phyloP scores from a whole-genome alignment of 1,284 basidiomycete genomes.

The Malassezia furfur region DNA sequence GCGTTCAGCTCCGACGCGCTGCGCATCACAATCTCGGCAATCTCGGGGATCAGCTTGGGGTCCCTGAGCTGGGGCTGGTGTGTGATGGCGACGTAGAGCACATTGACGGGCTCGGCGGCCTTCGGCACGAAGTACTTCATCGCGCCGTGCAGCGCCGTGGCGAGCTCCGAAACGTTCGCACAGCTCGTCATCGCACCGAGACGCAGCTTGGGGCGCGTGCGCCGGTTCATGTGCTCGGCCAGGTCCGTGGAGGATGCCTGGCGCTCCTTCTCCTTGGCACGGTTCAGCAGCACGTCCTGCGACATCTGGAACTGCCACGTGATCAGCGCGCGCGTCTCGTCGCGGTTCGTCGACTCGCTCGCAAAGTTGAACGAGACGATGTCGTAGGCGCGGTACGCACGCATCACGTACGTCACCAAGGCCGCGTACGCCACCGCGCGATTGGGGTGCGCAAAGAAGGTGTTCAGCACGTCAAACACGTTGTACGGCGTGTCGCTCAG shows the following conservation, averaged over 20 bases:
- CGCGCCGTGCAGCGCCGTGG: conserved; percentile 32
- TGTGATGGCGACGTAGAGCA: conserved; percentile 64
- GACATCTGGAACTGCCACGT: conserved; percentile 50
- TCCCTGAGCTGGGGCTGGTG: conserved; percentile 49
- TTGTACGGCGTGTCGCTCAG: conserved; percentile 92
- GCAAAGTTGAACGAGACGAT: conserved; percentile 81
- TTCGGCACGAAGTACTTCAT: conserved; percentile 32
- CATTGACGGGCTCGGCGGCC: conserved; percentile 49
- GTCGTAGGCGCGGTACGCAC: conserved; percentile 90
- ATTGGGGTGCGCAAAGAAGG: conserved; percentile 74
- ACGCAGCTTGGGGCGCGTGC: conserved; percentile 32
- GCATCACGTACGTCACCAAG: conserved; percentile 88
- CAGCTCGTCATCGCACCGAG: conserved; percentile 46
- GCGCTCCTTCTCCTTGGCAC: conserved; percentile 52
- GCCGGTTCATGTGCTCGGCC: conserved; percentile 28
- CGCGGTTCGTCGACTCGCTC: conserved; percentile 57
- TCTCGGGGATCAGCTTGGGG: background rate
- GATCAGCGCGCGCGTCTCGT: conserved; percentile 50
- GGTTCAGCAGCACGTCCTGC: conserved; percentile 50
- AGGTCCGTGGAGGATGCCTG: conserved; percentile 44
- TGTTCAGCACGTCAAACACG: conserved; percentile 89
- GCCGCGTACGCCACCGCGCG: conserved; percentile 71
- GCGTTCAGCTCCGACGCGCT: conserved; percentile 62
- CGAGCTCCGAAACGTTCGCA: conserved; percentile 28
- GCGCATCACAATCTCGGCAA: conserved; percentile 65